Conservation (phyloP, 169 alveolate species). For the Theileria orientalis region DNA sequence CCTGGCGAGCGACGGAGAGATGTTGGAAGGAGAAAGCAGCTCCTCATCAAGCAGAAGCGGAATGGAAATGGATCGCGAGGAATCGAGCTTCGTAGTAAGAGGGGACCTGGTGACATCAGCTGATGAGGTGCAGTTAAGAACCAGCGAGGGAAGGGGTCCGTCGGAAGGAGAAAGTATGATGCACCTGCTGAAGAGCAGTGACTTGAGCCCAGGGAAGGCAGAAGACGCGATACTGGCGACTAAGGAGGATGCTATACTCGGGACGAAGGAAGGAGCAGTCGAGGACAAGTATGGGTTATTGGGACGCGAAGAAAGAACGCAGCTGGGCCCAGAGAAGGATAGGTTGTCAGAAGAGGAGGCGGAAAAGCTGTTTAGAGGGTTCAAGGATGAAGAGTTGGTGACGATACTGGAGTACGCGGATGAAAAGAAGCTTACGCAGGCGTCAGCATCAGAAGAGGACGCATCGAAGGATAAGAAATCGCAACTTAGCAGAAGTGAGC, state of each 20-base stretch:
- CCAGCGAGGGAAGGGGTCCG: no score
- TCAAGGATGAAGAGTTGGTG: background rate
- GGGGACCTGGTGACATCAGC: conserved; percentile 17
- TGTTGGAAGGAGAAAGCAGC: no score
- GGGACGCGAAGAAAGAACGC: background rate
- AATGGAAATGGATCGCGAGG: background rate
- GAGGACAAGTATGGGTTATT: background rate
- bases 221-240: no score
- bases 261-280: no score
- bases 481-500: background rate
- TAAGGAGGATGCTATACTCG: no score
- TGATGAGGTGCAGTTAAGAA: conserved; percentile 2
- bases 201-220: no score
- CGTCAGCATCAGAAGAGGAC: background rate
- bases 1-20: no score
- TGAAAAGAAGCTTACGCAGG: background rate
- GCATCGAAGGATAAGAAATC: background rate
- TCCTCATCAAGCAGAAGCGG: no score
- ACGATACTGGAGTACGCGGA: background rate
- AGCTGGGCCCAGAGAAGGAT: background rate
- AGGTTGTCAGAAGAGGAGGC: background rate
- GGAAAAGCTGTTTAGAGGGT: background rate
- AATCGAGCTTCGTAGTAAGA: conserved; percentile 12
- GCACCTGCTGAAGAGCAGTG: no score
- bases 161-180: no score